phyloP scores from a whole-genome alignment of 495 filamentous ascomycete genomes.

The Podospora pseudopauciseta region DNA sequence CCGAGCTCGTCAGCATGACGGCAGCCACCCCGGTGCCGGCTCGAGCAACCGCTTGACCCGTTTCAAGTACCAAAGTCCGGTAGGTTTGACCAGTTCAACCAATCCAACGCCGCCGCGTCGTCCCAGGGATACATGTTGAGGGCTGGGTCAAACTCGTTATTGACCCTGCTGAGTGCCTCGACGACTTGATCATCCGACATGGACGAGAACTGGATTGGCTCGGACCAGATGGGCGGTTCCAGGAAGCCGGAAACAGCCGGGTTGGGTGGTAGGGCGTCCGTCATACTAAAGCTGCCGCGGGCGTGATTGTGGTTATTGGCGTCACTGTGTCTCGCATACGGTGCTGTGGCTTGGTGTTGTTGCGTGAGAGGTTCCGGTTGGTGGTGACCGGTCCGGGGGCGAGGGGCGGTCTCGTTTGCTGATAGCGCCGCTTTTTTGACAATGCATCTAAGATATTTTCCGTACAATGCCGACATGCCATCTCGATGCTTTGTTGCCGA shows the following conservation, averaged over 20 bases:
- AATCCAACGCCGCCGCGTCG: conserved; percentile 55
- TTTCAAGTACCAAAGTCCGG: conserved; percentile 35
- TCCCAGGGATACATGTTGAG: conserved; percentile 52
- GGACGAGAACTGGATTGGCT: conserved; percentile 60
- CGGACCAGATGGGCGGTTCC: conserved; percentile 40
- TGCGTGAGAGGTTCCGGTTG: conserved; percentile 8
- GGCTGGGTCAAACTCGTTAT: conserved; percentile 52
- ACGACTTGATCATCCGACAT: conserved; percentile 66
- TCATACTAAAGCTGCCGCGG: conserved; percentile 19
- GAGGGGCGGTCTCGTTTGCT: conserved; percentile 5
- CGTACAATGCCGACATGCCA: conserved; percentile 59
- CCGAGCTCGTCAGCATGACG: conserved; percentile 19
- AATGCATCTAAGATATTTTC: conserved; percentile 57
- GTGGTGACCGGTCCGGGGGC: conserved; percentile 4
- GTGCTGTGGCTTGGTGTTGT: conserved; percentile 14
- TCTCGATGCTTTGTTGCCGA: conserved; percentile 60
- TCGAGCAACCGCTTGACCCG: conserved; percentile 9
- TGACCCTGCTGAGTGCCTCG: conserved; percentile 58
- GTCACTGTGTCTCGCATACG: conserved; percentile 11
- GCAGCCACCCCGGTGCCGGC: neutral
- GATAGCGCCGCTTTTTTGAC: conserved; percentile 40
- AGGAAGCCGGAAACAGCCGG: conserved; percentile 25
- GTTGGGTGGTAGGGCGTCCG: conserved; percentile 16
- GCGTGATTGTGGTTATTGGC: conserved; percentile 12
- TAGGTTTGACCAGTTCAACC: conserved; percentile 57